These are phyloP conservation scores for Nitzschia sp. DNA, from an alignment of 108 stramenopile species.

Conservation along the genomic window DNA sequence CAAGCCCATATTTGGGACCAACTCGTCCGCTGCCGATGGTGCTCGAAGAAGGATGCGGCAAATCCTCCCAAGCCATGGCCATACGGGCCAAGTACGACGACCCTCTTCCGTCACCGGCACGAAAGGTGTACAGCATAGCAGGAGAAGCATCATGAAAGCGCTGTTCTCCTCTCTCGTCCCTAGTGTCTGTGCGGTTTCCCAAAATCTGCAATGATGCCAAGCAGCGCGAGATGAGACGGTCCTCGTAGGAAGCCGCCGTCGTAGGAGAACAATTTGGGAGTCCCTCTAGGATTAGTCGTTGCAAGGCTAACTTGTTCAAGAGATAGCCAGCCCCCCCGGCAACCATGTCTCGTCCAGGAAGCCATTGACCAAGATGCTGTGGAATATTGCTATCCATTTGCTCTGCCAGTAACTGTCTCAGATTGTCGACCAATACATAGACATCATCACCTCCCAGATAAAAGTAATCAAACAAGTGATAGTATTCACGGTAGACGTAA, in stretches of 20 bases:
- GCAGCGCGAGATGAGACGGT: not conserved
- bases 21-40: not conserved
- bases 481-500: slow-evolving; percentile 65
- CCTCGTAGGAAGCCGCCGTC: not conserved
- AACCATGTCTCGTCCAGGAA: not conserved
- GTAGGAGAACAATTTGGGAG: not conserved
- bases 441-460: slow-evolving; percentile 78
- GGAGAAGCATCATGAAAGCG: slow-evolving; percentile 33
- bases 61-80: slow-evolving; percentile 16
- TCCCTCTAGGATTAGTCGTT: slow-evolving; percentile 10
- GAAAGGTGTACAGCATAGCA: slow-evolving; percentile 26
- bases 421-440: slow-evolving; percentile 37
- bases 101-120: not conserved
- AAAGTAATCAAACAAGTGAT: slow-evolving; percentile 80
- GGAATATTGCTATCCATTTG: not conserved
- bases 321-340: slow-evolving; percentile 49
- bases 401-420: slow-evolving; percentile 28
- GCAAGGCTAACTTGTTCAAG: slow-evolving; percentile 36
- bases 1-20: slow-evolving; percentile 36
- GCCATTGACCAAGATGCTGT: slow-evolving; percentile 5
- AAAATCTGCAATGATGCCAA: slow-evolving; percentile 1
- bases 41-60: slow-evolving; percentile 11
- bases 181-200: slow-evolving; percentile 27
- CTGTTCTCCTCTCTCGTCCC: slow-evolving; percentile 23
- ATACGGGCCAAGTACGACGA: slow-evolving; percentile 18